phyloP scores from a whole-genome alignment of 1,284 basidiomycete genomes.

The Ustilago crameri region DNA sequence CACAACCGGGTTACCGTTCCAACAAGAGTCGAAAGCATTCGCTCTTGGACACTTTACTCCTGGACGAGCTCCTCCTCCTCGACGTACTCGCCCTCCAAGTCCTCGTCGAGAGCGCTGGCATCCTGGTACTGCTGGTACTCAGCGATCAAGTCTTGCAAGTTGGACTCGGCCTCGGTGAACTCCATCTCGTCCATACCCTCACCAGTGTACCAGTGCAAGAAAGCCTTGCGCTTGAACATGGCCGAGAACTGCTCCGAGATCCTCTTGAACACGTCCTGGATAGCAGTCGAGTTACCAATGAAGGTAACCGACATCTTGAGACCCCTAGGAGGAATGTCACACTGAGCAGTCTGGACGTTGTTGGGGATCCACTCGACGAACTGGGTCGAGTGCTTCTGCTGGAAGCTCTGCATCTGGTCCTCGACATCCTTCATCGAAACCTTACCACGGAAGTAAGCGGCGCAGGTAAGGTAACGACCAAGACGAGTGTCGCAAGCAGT shows the following conservation, averaged over 20 bases:
- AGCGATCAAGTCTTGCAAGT: conserved; percentile 68
- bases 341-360: conserved; percentile 67
- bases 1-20: no score
- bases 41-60: conserved; percentile 24
- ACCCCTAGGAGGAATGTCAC: conserved; percentile 65
- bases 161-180: conserved; percentile 69
- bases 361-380: conserved; percentile 69
- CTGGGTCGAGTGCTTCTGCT: conserved; percentile 63
- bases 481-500: conserved; percentile 82
- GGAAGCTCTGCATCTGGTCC: conserved; percentile 66
- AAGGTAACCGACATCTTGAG: conserved; percentile 68
- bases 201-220: conserved; percentile 69
- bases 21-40: no score
- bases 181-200: conserved; percentile 70
- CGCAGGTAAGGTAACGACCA: conserved; percentile 70
- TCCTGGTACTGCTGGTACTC: conserved; percentile 70
- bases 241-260: conserved; percentile 68
- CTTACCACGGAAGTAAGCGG: conserved; percentile 67
- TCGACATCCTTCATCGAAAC: conserved; percentile 70
- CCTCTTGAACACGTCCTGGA: conserved; percentile 67
- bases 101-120: conserved; percentile 70
- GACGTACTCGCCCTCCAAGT: conserved; percentile 68
- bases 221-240: conserved; percentile 69
- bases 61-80: conserved; percentile 57
- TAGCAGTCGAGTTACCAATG: conserved; percentile 68